Base-by-base conservation (phyloP, 1,284 basidiomycete genomes). In the Blastosporella zonata region DNA sequence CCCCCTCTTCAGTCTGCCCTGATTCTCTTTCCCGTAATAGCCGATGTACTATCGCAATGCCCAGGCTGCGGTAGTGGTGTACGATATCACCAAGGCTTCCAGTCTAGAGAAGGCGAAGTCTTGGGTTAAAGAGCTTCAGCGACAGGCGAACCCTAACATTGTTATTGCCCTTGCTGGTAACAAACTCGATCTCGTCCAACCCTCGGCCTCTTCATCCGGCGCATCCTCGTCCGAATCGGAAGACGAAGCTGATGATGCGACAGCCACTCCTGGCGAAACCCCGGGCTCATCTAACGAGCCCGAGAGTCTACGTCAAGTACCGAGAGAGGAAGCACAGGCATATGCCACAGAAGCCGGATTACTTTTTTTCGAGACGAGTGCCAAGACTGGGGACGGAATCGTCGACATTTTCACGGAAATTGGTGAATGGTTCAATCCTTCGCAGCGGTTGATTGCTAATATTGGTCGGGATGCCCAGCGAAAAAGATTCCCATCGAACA, bases 1-100 rank as follows among this genome's bases (percentile, higher is more conserved):
- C 3, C 52, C 42, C 25, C n/a, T 43, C 9, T 43, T 34, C 36
- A 41, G 33, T 46, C 49, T 31, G 42, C 20, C 46, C 41, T 48
- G 48, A 42, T 43, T 28, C 23, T 41, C 23, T 27, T 47, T 52
- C 37, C 43, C 49, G 47, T 38, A 51, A 33, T 56, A 90, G 87
- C 93, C 93, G 52, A 96, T 96, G 93, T 99, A 99, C 73, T 99
- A 98, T 69, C 89, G 96, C 63, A 97, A 99, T 62, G 95, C 96
- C 8, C 95, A 98, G 68, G 96, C 96, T 6, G 96, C 95, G 36
- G 93, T 98, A 29, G 96, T 99, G 23, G 95, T 98, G 22, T 99
- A 98, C 71, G 96, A 99, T 67, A 87, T 99, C 49, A 96, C 93
- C 46, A 95, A 94, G 67, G 86, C 87, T 50, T 82, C 89, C 49